These are phyloP conservation scores for Skeletonema marinoi DNA, from an alignment of 108 stramenopile genomes.

Conservation along the genomic window DNA sequence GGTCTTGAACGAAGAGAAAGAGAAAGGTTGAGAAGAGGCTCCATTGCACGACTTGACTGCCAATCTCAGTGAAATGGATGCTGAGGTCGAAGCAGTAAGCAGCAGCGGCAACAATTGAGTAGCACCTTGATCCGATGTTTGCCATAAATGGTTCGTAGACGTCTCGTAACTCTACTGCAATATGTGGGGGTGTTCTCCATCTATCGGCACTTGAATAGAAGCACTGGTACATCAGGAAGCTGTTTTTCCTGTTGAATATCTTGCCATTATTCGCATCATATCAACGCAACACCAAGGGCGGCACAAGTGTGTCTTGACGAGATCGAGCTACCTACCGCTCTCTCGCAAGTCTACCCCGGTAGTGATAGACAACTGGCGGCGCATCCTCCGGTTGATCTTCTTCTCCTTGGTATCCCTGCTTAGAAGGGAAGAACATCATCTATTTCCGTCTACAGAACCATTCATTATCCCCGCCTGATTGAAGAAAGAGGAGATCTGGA, in stretches of 20 bases:
- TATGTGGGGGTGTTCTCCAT: not conserved
- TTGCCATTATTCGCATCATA: not conserved
- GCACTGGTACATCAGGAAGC: constrained; percentile 1
- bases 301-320: not conserved
- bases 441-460: not conserved
- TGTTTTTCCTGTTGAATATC: not conserved
- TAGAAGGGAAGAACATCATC: not conserved
- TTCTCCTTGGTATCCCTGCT: not conserved
- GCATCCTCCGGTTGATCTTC: not conserved
- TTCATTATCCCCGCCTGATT: not conserved
- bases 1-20: no score
- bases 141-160: not conserved
- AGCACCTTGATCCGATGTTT: not conserved
- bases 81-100: not conserved
- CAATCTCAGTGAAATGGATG: not conserved
- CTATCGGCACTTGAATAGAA: not conserved
- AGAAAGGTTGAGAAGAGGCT: no score
- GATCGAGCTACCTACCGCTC: not conserved
- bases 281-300: not conserved
- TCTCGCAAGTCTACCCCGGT: not conserved
- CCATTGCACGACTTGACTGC: not conserved
- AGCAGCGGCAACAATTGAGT: not conserved
- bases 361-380: not conserved
- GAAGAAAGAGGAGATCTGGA: not conserved
- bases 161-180: not conserved